Base-by-base conservation (phyloP, 331 rosid species). In the Dryas integrifolia region DNA sequence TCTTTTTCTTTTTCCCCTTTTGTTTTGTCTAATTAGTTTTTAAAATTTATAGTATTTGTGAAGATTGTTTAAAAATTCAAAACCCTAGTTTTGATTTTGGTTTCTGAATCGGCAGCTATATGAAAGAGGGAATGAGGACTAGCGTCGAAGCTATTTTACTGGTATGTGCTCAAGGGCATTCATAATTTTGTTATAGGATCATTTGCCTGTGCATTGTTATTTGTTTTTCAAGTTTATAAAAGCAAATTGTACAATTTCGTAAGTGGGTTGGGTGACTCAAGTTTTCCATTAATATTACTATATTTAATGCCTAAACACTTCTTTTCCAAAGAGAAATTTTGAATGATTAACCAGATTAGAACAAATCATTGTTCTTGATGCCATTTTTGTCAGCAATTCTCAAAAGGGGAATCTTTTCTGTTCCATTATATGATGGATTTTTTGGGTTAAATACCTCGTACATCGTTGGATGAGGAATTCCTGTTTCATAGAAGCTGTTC, bases 81-180 rank as follows among this genome's bases (percentile, higher is more conserved):
- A 62, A 80, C 88, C 92, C 92, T 87, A 85, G 77, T 43, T 70
- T 55, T 70, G 35, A 0, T 16, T 67, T 60, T 73, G 49, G 70
- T 85, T 74, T 39, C 65, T 24, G 48, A 58, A 47, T 82, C 47
- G n/a, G 67, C 87, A 95, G 99, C 75, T 95, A 95, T 65, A 88
- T 90, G 96, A 95, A 95, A 74, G 99, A 95, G 72, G 99, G 99
- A 50, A 92, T 92, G 99, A 85, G 99, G 83, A 92, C 96, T 26
- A 95, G 98, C 51, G 99, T 95, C 0, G 99, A 92, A 80, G 99
- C 96, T 43, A 92, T 95, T 83, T 85, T 95, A 67, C 85, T 95
- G 89, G 99, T 95, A 76, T 47, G 88, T 67, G 35, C 35, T 30
- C 35, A 30, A 30, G 35, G 35, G 35, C 2, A 30, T 30, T 30